Evolutionary conservation across 768 basidiomycete genomes (phyloP).

Genomic region (Obba rivulosa): DNA sequence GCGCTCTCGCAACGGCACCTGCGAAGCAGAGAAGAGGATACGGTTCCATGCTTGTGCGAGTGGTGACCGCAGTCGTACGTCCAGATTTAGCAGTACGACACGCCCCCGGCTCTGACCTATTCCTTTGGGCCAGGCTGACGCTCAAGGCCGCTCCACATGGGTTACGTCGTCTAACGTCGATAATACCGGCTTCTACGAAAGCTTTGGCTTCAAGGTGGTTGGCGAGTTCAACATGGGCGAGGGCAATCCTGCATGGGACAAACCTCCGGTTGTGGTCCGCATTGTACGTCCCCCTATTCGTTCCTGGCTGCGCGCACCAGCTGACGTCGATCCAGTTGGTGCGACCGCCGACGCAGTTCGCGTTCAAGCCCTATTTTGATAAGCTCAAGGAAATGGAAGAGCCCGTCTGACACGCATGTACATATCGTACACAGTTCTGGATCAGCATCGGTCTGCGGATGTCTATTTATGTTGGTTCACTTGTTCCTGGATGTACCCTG

Average conservation of each 20-base stretch:
- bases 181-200: slow-evolving; percentile 13
- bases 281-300: slow-evolving; percentile 6
- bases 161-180: slow-evolving; percentile 9
- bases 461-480: too few species aligned
- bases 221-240: slow-evolving; percentile 7
- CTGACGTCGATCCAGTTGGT: too few species aligned
- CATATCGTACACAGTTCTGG: too few species aligned
- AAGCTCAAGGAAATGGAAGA: too few species aligned
- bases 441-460: too few species aligned
- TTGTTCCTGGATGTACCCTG: too few species aligned
- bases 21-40: slow-evolving; percentile 4
- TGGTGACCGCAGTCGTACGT: not conserved
- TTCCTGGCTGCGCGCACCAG: too few species aligned
- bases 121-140: slow-evolving; percentile 10
- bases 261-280: slow-evolving; percentile 6
- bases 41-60: not conserved
- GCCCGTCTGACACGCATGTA: too few species aligned
- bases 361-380: too few species aligned
- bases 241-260: slow-evolving; percentile 12
- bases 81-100: too few species aligned
- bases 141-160: slow-evolving; percentile 6
- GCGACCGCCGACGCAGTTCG: too few species aligned
- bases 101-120: not conserved
- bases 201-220: slow-evolving; percentile 10
- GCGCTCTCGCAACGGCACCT: not conserved